A percentile compares a stretch with the other conserved stretches of the same genome.
Evolutionary conservation across 148 eudicot species (phyloP).

Genomic region (Nyssa sinensis): DNA sequence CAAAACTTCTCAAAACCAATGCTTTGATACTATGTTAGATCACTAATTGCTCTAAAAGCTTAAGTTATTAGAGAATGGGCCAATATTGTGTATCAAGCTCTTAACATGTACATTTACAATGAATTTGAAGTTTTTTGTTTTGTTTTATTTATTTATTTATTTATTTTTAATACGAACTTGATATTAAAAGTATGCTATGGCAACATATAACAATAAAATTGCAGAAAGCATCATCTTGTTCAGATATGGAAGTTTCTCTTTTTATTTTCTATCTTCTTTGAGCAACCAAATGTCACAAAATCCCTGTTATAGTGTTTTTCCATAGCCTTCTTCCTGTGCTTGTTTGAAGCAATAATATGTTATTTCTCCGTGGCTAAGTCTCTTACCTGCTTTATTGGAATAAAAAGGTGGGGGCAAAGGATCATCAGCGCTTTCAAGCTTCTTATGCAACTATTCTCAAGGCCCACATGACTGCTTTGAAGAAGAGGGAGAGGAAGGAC

Average conservation of each 20-base stretch:
- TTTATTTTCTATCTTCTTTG: not conserved
- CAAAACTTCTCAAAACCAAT: too few relatives aligned
- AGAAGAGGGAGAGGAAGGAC: constrained; percentile 92
- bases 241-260: too few relatives aligned
- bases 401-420: constrained; percentile 74
- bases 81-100: too few relatives aligned
- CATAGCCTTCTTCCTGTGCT: not conserved
- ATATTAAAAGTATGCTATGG: not conserved
- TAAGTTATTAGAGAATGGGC: too few relatives aligned
- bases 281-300: not conserved
- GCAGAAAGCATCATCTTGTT: too few relatives aligned
- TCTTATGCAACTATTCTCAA: constrained; percentile 86
- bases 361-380: not conserved
- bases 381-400: not conserved
- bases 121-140: too few relatives aligned
- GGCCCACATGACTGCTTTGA: constrained; percentile 90
- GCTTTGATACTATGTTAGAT: too few relatives aligned
- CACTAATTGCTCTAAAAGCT: too few relatives aligned
- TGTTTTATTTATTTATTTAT: too few relatives aligned
- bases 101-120: too few relatives aligned
- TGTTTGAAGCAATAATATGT: not conserved
- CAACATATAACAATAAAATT: not conserved
- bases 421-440: constrained; percentile 90
- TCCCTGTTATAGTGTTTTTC: not conserved
- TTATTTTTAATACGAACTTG: not conserved